Base-by-base conservation (phyloP, 768 basidiomycete genomes). In the Hirschioporus abietinus region DNA sequence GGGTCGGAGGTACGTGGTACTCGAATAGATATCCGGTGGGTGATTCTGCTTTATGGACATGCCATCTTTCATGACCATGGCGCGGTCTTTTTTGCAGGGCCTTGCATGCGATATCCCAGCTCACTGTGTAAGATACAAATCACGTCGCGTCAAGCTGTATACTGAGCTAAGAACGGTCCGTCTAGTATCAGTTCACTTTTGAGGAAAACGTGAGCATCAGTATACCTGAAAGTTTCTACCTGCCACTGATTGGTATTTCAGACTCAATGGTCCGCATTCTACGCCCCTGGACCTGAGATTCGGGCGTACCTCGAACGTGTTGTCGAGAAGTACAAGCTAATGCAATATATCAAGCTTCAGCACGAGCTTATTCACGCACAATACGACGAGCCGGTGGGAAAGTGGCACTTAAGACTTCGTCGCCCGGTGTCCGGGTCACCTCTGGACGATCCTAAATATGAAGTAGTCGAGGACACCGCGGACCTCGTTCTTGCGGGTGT, bases 1-100 rank as follows among this genome's bases (percentile, higher is more conserved):
- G 81, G 1, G 77, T 90, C 24, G 88, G 88, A 9, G 88, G 88
- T 1, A 83, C 86, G 1, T 89, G 88, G 88, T 83, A 78, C 69
- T 74, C 76, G 10, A 88, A 86, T 66, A 79, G 73, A 66, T 87
- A 87, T 71, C 85, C 85, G 5, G 84, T 84, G 62, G 71, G 79
- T 71, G 34, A 5, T 23, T 66, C 35, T 24, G 34, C 60, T 27
- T 3, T 1, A 30, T 59, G 58, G 58, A n/a, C 9, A n/a, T n/a
- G 58, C 58, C n/a, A 26, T n/a, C 58, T 9, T 26, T 59, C 7
- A 9, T n/a, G 58, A 59, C 30, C 30, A 30, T 59, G 58, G 9
- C 8, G 58, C 15, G 24, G 17, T 6, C 25, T 25, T 67, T 23
- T 25, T 9, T n/a, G n/a, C 71, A 85, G 78, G 86, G 86, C 8